Evolutionary conservation across 78 protist species (phyloP), one percentile per base, ranked within the genome.

Genomic region (Corallochytrium limacisporum): DNA sequence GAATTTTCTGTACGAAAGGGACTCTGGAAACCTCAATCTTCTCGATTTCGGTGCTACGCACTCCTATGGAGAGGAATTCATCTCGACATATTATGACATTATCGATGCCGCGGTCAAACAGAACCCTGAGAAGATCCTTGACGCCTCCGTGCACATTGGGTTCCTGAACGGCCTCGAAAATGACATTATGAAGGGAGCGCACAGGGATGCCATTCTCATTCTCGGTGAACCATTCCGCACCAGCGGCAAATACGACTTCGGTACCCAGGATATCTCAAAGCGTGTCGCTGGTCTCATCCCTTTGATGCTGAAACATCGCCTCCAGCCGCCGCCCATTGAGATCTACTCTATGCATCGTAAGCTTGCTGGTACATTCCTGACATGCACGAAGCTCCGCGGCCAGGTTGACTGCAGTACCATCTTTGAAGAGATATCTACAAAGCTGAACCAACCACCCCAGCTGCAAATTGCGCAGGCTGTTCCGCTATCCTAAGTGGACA

Each of bases 31-130:
- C 75, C 62, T 86, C 15, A 53, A 70, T 24, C 43, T 89, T 22
- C 28, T 89, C 33, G 94, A 89, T 71, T 89, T 89, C 54, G 94
- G 94, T 16, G 94, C 94, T 10, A 48, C 79, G 55, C 74, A 85
- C 32, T 0, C 1, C 10, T 89, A 72, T 55, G 59, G 26, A 6
- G 4, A 3, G 32, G n/a, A 33, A 16, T 89, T 89, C 47, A 57
- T 81, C 22, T 68, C 62, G 15, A 39, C 55, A 12, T 89, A 89
- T 62, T 46, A 87, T 15, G 68, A 68, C 16, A 44, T 82, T n/a
- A 84, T 89, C n/a, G 54, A 70, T 29, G 90, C 73, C 31, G 86
- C 90, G 10, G 72, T 73, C 10, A 53, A 69, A 8, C 3, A 7
- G 16, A 53, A 78, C 42, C 15, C 36, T 2, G 68, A 79, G 10